These are phyloP conservation scores for Shiraia sp. DNA, from an alignment of 2,329 filamentous ascomycete species.

Conservation along the genomic window DNA sequence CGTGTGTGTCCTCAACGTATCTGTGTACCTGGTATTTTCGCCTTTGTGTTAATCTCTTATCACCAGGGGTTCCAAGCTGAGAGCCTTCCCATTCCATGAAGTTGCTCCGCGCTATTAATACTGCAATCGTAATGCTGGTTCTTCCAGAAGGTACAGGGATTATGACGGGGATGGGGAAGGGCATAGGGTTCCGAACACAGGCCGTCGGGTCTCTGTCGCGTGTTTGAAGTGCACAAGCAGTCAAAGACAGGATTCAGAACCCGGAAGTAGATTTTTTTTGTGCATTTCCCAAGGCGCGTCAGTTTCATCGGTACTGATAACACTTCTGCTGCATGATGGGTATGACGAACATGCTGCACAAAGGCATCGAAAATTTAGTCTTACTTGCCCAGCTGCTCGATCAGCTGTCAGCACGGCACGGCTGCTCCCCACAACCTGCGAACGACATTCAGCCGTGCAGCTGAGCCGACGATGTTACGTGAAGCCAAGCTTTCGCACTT, in stretches of 20 bases:
- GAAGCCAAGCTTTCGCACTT: background rate
- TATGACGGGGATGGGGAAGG: too few species aligned
- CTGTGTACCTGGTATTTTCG: background rate
- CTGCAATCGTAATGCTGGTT: background rate
- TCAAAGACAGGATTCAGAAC: too few species aligned
- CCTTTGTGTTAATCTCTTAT: background rate
- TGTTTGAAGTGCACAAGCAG: too few species aligned
- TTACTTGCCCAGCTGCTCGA: too few species aligned
- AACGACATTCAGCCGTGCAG: conserved; percentile 3
- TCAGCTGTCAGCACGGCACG: conserved; percentile 7
- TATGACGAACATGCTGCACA: too few species aligned
- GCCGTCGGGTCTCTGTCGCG: too few species aligned
- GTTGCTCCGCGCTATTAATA: conserved; percentile 7
- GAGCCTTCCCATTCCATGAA: background rate
- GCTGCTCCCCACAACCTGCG: background rate
- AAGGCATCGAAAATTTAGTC: too few species aligned
- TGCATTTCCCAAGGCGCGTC: too few species aligned
- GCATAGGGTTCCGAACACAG: too few species aligned
- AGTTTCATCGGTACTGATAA: too few species aligned
- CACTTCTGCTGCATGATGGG: too few species aligned
- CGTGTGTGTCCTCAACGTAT: background rate
- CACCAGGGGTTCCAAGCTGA: background rate
- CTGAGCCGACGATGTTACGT: background rate
- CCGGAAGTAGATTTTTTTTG: too few species aligned
- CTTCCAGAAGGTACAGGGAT: conserved; percentile 8